These are phyloP conservation scores for Solanum chiquidenum DNA, from an alignment of 257 asterid genomes.

Conservation along the genomic window DNA sequence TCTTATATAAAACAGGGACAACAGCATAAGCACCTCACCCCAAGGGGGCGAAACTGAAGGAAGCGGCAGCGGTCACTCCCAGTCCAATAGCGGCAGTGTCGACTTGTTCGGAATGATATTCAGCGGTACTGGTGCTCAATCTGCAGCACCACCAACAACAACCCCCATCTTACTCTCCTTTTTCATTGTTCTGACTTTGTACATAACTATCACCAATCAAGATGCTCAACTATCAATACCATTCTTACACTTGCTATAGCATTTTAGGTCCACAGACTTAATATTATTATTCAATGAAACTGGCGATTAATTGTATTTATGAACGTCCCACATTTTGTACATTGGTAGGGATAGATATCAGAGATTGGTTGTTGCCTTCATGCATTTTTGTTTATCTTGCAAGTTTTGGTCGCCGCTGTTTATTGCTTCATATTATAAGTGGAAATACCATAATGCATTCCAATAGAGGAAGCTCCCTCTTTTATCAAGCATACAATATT, in stretches of 20 bases:
- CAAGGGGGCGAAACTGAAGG: conserved; percentile 9
- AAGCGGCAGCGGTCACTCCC: not conserved
- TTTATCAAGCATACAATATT: not conserved
- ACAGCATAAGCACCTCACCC: not conserved
- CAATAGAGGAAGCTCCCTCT: not conserved
- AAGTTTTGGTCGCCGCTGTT: not conserved
- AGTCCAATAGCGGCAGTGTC: conserved; percentile 2
- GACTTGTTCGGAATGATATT: conserved; percentile 12
- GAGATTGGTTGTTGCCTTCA: not conserved
- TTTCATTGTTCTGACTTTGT: conserved; percentile 9
- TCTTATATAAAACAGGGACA: not conserved
- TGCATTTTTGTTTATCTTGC: not conserved
- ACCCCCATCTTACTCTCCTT: not conserved
- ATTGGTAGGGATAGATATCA: not conserved
- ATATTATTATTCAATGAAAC: not conserved
- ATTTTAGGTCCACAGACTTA: not conserved
- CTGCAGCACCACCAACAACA: conserved; percentile 1
- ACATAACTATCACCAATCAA: not conserved
- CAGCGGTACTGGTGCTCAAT: conserved; percentile 4
- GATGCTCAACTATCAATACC: not conserved
- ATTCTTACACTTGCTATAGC: not conserved
- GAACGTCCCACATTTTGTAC: not conserved
- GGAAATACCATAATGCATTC: not conserved
- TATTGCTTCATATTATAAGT: too few relatives aligned
- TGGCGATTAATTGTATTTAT: not conserved